Base-by-base conservation (phyloP, 2,329 filamentous ascomycete genomes). In the Hypoxylon sp. region DNA sequence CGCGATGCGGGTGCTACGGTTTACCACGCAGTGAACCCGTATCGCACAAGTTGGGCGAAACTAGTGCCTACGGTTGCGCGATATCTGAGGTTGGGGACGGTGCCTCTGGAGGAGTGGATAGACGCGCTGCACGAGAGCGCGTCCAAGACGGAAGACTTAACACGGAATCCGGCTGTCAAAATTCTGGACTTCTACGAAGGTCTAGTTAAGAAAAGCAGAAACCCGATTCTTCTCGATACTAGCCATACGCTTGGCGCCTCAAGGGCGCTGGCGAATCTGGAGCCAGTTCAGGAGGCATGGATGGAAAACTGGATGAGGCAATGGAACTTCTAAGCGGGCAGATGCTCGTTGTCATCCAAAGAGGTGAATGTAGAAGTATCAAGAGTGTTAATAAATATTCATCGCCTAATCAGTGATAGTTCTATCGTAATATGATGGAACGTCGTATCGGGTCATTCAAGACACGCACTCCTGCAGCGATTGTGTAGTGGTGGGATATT, bases 1-100 rank as follows among this genome's bases (percentile, higher is more conserved):
- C 35, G 1, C 22, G 44, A 17, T 19, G 17, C 14, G 1, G 69
- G 65, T 22, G 70, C 72, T 1, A 52, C 14, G 2, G 72, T 73
- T 4, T 75, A 67, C 53, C 70, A 75, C 14, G 39, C 57, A 5
- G 51, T 59, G 9, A 75, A 75, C 31, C 73, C 72, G 2, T 46
- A 55, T 2, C 44, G 4, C 24, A 70, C 68, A 0, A 62, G 58
- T 5, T 74, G 74, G 72, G 44, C 1, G 11, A 54, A 59, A 9
- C 35, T 74, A 4, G 14, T 71, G 2, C 55, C 55, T 1, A 57
- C 48, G 9, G 42, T 73, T 6, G 14, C 33, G 35, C 64, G 46
- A 42, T 22, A 39, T 10, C 57, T 72, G 1, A 24, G 31, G n/a
- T 8, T 73, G 0, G 56, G 74, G 47, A 53, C 62, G 3, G 65